Evolutionary conservation across 73 alveolate species (phyloP), one percentile per base, ranked within the genome.

Genomic region (Paramecium sonneborni): DNA sequence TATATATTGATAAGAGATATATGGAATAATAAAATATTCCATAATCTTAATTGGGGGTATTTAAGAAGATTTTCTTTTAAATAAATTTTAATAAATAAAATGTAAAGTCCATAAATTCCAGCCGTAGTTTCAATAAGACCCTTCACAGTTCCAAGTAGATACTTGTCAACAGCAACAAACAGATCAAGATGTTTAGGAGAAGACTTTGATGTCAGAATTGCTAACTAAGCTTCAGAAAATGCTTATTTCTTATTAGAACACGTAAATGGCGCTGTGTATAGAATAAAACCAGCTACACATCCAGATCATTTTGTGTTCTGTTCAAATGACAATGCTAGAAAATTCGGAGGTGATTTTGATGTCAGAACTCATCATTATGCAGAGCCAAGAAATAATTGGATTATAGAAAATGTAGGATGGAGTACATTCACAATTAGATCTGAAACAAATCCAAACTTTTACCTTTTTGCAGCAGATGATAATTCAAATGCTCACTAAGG

Each of bases 181-280:
- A 72, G 48, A 2, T 55, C 93, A 57, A 85, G 85, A 56, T 70
- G 87, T 7, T 24, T 57, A 26, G 70, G 87, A 24, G 86, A 72
- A 35, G 93, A 85, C 34, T 85, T 57, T 38, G 93, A 85, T 85
- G 93, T 85, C 34, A 57, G 93, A 85, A 18, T 72, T 37, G 58
- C 55, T 18, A 72, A 35, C 58, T n/a, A 11, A 35, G 86, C 57
- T 11, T 34, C 35, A 3, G 86, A 72, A 35, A 72, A 21, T 15
- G 11, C 55, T 15, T 72, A 72, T 38, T 35, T 72, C 86, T 15
- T 72, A 32, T 72, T 72, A 34, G 86, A 72, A 41, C 86, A 72
- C 34, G 55, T 35, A 32, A 34, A 72, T 34, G 55, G 76, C 23
- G 74, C 74, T 4, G 38, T 28, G 11, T 72, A 62, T 37, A 86